Conservation (phyloP, 2,329 filamentous ascomycete genomes). For the Alternaria atra region DNA sequence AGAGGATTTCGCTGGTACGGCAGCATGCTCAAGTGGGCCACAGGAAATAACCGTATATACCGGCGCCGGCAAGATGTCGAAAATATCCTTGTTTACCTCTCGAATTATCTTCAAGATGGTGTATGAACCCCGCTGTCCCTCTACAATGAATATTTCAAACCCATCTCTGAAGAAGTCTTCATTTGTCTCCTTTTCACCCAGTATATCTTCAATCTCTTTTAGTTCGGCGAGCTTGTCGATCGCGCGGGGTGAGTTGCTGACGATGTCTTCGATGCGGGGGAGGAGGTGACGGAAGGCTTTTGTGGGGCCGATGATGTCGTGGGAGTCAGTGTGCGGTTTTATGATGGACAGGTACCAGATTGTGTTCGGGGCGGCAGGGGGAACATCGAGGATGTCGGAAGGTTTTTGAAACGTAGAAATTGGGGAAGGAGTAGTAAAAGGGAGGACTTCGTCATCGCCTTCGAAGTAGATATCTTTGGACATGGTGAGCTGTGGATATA, state of each 20-base stretch:
- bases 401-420: slow-evolving; percentile 14
- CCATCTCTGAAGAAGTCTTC: slow-evolving; percentile 11
- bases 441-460: neutral
- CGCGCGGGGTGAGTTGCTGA: slow-evolving; percentile 29
- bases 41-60: slow-evolving; percentile 29
- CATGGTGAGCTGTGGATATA: slow-evolving; percentile 13
- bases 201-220: slow-evolving; percentile 9
- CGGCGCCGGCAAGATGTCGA: slow-evolving; percentile 17
- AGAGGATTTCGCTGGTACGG: neutral
- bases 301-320: slow-evolving; percentile 29
- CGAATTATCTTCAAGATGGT: slow-evolving; percentile 22
- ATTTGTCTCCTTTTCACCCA: slow-evolving; percentile 10
- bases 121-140: slow-evolving; percentile 26
- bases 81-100: slow-evolving; percentile 20
- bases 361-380: slow-evolving; percentile 12
- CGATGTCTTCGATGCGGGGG: slow-evolving; percentile 19
- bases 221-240: slow-evolving; percentile 29
- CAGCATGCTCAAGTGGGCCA: slow-evolving; percentile 22
- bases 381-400: slow-evolving; percentile 21
- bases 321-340: slow-evolving; percentile 32
- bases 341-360: slow-evolving; percentile 38
- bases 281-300: slow-evolving; percentile 28
- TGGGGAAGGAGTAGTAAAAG: neutral
- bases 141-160: slow-evolving; percentile 23
- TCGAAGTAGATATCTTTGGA: slow-evolving; percentile 18